Conservation (phyloP, 164 flowering plant genomes). For the Buxus sempervirens region DNA sequence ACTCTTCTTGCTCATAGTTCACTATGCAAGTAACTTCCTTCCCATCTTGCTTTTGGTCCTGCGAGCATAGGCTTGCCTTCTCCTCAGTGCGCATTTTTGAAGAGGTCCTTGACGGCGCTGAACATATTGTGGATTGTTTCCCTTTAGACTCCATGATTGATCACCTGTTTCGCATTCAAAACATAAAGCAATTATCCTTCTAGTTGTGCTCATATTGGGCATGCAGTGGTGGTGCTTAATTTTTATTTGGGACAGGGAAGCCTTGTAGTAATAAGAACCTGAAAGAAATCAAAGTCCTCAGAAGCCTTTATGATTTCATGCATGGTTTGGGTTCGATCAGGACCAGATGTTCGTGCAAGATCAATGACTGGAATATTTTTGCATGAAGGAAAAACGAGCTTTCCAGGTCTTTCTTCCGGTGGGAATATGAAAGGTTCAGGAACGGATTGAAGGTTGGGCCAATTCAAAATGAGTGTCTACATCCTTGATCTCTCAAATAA, state of each 20-base stretch:
- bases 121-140: slow-evolving; percentile 14
- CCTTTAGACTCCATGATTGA: slow-evolving; percentile 33
- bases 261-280: slow-evolving; percentile 14
- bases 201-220: too few relatives aligned
- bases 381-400: too few relatives aligned
- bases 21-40: too few relatives aligned
- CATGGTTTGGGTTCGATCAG: slow-evolving; percentile 13
- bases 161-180: slow-evolving; percentile 18
- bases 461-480: too few relatives aligned
- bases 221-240: too few relatives aligned
- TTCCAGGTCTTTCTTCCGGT: too few relatives aligned
- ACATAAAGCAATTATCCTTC: background rate
- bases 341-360: background rate
- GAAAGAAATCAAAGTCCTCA: slow-evolving; percentile 36
- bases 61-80: slow-evolving; percentile 13
- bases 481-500: slow-evolving; percentile 27
- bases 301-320: slow-evolving; percentile 24
- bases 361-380: slow-evolving; percentile 33
- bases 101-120: slow-evolving; percentile 24
- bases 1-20: slow-evolving; percentile 30
- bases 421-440: slow-evolving; percentile 25
- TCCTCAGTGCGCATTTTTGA: slow-evolving; percentile 32
- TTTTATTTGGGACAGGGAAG: too few relatives aligned
- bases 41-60: slow-evolving; percentile 12
- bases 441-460: slow-evolving; percentile 22